A percentile compares a stretch with the other conserved stretches of the same genome.
Evolutionary conservation across 2,329 filamentous ascomycete genomes (phyloP).

Genomic region (Teratosphaeria destructans): DNA sequence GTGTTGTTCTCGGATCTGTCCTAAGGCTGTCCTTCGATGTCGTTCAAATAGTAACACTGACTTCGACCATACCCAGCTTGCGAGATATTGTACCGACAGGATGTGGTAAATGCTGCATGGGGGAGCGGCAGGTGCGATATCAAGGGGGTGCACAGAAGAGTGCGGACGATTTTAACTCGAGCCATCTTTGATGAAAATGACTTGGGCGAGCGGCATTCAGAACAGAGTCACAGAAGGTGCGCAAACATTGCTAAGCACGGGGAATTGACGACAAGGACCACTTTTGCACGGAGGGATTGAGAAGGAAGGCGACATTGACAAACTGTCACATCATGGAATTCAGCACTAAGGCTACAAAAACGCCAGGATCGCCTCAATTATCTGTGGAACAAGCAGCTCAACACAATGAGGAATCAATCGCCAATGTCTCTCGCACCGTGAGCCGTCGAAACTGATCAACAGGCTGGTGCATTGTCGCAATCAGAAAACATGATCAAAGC

Average conservation of each 20-base stretch:
- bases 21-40: no score
- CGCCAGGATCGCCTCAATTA: neutral
- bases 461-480: neutral
- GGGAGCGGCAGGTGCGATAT: neutral
- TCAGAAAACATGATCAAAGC: neutral
- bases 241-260: neutral
- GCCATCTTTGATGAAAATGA: neutral
- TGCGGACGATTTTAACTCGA: neutral
- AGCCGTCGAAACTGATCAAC: neutral
- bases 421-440: neutral
- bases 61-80: neutral
- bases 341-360: neutral
- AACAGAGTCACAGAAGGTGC: neutral
- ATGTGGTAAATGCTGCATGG: neutral
- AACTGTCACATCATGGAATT: neutral
- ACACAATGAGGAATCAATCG: neutral
- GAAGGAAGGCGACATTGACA: neutral
- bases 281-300: neutral
- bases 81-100: neutral
- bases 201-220: neutral
- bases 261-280: neutral
- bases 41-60: neutral
- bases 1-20: no score
- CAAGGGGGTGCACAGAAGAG: neutral
- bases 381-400: neutral